phyloP scores from a whole-genome alignment of 2,329 filamentous ascomycete species.

The Ceratocystis colombiana region DNA sequence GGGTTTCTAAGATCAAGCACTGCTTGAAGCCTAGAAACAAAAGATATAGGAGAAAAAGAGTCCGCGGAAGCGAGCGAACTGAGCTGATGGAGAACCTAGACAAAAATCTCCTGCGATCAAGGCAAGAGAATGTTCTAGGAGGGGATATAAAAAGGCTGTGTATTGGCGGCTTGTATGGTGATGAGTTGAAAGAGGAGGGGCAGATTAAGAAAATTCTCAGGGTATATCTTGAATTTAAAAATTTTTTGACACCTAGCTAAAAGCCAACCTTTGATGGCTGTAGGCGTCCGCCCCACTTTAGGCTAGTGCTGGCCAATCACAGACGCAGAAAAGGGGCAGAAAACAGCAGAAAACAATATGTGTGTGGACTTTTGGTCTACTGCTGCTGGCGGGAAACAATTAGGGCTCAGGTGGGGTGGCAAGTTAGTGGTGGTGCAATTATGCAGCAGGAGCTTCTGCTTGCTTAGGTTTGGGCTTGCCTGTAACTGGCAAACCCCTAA shows the following conservation, averaged over 20 bases:
- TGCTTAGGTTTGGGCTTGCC: background rate
- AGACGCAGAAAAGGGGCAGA: background rate
- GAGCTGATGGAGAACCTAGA: conserved; percentile 34
- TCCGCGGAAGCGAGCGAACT: conserved; percentile 24
- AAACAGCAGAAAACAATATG: conserved; percentile 16
- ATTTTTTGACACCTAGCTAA: conserved; percentile 13
- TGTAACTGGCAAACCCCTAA: background rate
- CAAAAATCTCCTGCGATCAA: conserved; percentile 39
- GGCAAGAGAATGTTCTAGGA: conserved; percentile 40
- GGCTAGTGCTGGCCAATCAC: conserved; percentile 20
- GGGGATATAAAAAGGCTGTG: conserved; percentile 26
- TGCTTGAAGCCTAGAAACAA: conserved; percentile 59
- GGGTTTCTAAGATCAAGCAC: conserved; percentile 64
- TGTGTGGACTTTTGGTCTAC: conserved; percentile 25
- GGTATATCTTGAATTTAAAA: conserved; percentile 18
- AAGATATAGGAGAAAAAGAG: conserved; percentile 34
- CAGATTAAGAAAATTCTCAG: conserved; percentile 21
- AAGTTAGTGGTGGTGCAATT: conserved; percentile 13
- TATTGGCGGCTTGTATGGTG: conserved; percentile 9
- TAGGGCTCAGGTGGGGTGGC: conserved; percentile 26
- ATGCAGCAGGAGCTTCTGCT: background rate
- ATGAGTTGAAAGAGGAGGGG: conserved; percentile 19
- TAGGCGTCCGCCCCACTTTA: conserved; percentile 20
- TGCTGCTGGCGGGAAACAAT: conserved; percentile 11
- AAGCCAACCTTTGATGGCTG: conserved; percentile 6